A percentile compares a stretch with the other conserved stretches of the same genome.
These are phyloP conservation scores for Trichosanthes truncata DNA, from an alignment of 306 rosid species.

Conservation along the genomic window DNA sequence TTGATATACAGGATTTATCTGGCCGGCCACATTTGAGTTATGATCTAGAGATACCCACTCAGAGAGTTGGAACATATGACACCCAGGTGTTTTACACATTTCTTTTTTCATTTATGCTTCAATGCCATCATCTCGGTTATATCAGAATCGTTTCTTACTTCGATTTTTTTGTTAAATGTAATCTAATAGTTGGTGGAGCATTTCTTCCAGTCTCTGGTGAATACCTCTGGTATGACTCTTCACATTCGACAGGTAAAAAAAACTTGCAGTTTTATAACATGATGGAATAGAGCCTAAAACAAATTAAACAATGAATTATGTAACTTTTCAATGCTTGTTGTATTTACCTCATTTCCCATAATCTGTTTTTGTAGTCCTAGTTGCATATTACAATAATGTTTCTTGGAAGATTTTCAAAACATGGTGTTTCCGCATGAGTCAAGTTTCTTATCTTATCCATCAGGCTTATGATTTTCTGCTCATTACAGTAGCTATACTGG, in stretches of 20 bases:
- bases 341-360: not conserved
- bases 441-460: not conserved
- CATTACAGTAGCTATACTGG: not conserved
- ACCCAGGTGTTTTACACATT: slow-evolving; percentile 58
- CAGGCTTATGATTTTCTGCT: not conserved
- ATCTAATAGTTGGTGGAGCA: slow-evolving; percentile 77
- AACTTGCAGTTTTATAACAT: slow-evolving; percentile 6
- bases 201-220: slow-evolving; percentile 90
- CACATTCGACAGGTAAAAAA: slow-evolving; percentile 81
- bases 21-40: slow-evolving; percentile 82
- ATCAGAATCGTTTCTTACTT: not conserved
- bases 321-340: not conserved
- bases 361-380: not conserved
- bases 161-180: slow-evolving; percentile 6
- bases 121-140: not conserved
- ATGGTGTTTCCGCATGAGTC: not conserved
- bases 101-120: not conserved
- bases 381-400: not conserved
- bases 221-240: slow-evolving; percentile 96
- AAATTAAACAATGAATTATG: not conserved
- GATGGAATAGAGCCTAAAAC: not conserved
- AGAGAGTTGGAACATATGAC: slow-evolving; percentile 87
- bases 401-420: not conserved
- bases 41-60: slow-evolving; percentile 69
- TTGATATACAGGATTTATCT: slow-evolving; percentile 70